These are phyloP conservation scores for Talaromyces marneffei DNA, from an alignment of 2,329 filamentous ascomycete species.

Conservation along the genomic window DNA sequence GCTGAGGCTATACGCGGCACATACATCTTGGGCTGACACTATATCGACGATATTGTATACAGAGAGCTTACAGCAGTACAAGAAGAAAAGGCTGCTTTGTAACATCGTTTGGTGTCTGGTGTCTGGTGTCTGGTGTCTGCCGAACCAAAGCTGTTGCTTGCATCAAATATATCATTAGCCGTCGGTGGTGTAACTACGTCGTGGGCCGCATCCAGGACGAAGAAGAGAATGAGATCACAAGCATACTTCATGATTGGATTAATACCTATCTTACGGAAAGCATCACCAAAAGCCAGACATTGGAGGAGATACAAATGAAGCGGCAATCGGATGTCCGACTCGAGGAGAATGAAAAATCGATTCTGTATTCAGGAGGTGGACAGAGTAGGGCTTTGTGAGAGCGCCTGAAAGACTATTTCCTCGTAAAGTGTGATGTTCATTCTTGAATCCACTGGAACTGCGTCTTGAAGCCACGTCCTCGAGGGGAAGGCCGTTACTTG, in stretches of 20 bases:
- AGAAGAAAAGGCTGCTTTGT: constrained; percentile 29
- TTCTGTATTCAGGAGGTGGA: constrained; percentile 32
- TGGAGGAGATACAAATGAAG: constrained; percentile 18
- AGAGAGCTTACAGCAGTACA: constrained; percentile 24
- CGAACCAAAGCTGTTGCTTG: constrained; percentile 40
- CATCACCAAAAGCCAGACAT: constrained; percentile 21
- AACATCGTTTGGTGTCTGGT: constrained; percentile 32
- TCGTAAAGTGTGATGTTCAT: background rate
- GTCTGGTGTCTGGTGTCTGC: constrained; percentile 34
- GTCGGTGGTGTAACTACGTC: constrained; percentile 34
- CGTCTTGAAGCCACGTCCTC: background rate
- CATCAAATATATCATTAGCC: constrained; percentile 34
- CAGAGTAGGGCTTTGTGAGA: constrained; percentile 35
- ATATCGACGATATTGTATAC: constrained; percentile 38
- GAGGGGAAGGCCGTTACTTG: background rate
- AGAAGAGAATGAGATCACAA: constrained; percentile 25
- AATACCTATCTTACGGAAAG: constrained; percentile 30
- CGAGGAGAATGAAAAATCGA: constrained; percentile 21
- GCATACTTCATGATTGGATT: constrained; percentile 33
- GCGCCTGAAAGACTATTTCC: constrained; percentile 7
- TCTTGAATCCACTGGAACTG: background rate
- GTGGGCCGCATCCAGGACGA: constrained; percentile 29
- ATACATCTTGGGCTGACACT: no score
- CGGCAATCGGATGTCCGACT: constrained; percentile 3
- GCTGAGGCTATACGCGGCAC: no score